A percentile compares a stretch with the other conserved stretches of the same genome.
These are phyloP conservation scores for Hapsidospora chrysogenum DNA, from an alignment of 495 filamentous ascomycete genomes.

Conservation along the genomic window DNA sequence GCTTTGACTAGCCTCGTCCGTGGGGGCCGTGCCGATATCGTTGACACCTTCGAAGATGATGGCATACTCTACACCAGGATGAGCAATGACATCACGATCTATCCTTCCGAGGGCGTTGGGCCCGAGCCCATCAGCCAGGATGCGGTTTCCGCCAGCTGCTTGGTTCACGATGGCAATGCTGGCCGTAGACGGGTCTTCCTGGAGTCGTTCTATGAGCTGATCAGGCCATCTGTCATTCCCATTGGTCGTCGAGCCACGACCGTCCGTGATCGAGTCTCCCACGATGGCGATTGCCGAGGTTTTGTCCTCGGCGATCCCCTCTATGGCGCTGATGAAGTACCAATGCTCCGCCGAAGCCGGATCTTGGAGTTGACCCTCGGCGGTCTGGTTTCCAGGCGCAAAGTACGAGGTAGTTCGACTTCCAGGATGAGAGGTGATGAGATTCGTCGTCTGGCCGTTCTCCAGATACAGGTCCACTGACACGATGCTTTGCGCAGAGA, in stretches of 20 bases:
- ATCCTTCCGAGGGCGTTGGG: slow-evolving; percentile 39
- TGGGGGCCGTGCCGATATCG: slow-evolving; percentile 35
- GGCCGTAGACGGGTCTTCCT: slow-evolving; percentile 10
- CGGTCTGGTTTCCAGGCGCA: slow-evolving; percentile 28
- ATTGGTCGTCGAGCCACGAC: slow-evolving; percentile 39
- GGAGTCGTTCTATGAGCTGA: slow-evolving; percentile 33
- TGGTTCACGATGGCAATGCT: slow-evolving; percentile 39
- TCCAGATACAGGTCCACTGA: slow-evolving; percentile 37
- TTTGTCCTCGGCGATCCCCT: slow-evolving; percentile 23
- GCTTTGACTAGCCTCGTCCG: slow-evolving; percentile 19
- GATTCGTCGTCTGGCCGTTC: slow-evolving; percentile 29
- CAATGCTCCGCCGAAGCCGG: slow-evolving; percentile 20
- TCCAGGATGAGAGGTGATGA: slow-evolving; percentile 44
- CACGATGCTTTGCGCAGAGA: slow-evolving; percentile 25
- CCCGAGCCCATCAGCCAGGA: slow-evolving; percentile 41
- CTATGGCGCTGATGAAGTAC: slow-evolving; percentile 38
- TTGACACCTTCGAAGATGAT: slow-evolving; percentile 54
- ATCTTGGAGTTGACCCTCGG: slow-evolving; percentile 14
- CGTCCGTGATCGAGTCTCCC: slow-evolving; percentile 55
- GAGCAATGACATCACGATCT: slow-evolving; percentile 42
- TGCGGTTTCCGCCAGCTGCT: slow-evolving; percentile 51
- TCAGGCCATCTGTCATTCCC: slow-evolving; percentile 47
- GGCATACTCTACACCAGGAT: slow-evolving; percentile 31
- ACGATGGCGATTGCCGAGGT: slow-evolving; percentile 33
- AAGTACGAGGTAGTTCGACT: slow-evolving; percentile 38